These are phyloP conservation scores for Nicotiana tabacum DNA, from an alignment of 257 asterid species.

Conservation along the genomic window DNA sequence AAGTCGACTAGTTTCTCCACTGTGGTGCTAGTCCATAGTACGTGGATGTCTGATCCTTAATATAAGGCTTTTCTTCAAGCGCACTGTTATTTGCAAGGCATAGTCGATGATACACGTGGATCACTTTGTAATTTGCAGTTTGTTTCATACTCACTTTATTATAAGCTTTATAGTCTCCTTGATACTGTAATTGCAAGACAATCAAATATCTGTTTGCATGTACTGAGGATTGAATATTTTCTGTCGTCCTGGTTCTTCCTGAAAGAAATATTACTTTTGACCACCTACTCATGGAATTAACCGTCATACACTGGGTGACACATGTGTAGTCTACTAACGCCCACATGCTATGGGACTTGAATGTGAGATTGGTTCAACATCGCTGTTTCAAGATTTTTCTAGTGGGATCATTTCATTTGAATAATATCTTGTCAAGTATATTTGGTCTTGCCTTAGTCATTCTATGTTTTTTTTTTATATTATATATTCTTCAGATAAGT, in stretches of 20 bases:
- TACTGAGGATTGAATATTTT: background rate
- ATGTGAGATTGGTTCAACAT: background rate
- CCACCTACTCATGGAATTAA: background rate
- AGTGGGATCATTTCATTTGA: background rate
- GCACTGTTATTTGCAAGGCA: background rate
- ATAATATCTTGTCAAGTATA: background rate
- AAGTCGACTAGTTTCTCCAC: background rate
- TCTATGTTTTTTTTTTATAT: background rate
- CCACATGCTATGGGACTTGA: background rate
- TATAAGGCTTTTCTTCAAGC: background rate
- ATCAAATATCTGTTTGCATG: background rate
- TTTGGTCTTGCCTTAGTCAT: background rate
- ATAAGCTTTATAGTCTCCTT: constrained; percentile 4
- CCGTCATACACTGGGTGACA: background rate
- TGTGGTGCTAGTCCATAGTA: background rate
- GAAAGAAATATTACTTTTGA: background rate
- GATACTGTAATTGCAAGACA: background rate
- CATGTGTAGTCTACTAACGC: background rate
- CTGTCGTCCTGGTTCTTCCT: background rate
- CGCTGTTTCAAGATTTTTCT: background rate
- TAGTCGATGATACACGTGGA: background rate
- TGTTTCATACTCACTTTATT: background rate
- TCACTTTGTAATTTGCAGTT: constrained; percentile 4
- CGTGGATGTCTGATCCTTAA: background rate
- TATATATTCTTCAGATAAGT: background rate